Evolutionary conservation across 768 basidiomycete species (phyloP), one percentile per base, ranked within the genome.

Genomic region (Porphyrellus cyaneotinctus): DNA sequence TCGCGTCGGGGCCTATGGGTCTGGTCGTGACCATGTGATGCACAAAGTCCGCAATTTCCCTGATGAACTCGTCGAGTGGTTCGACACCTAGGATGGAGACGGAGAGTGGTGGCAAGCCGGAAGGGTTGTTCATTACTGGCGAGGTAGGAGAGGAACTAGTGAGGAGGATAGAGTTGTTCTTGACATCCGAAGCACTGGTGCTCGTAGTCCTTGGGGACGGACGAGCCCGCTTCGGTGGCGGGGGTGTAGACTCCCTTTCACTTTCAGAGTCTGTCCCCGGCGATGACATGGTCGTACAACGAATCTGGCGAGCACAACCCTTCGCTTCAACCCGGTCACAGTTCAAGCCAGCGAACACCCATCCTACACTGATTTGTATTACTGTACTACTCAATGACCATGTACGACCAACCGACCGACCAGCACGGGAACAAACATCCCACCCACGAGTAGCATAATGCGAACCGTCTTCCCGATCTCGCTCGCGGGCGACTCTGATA

Each of bases 21-120:
- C 79, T 78, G 6, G 74, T 82, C 49, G 66, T 62, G 60, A 91
- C 82, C 74, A 78, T 83, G 63, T 85, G 84, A 70, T 84, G 83
- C 35, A 95, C 75, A 70, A 91, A 97, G 72, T 95, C 91, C 33
- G 91, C 93, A 51, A 97, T 79, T 66, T 92, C 89, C 65, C 83
- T 83, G 67, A 93, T 92, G 65, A 97, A 94, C 64, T 95, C 94
- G 69, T 97, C 94, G 28, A 91, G 74, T 2, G 93, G 93, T 65
- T 95, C 93, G 45, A 92, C 85, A 48, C 88, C 88, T 26, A 97
- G 81, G 57, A 95, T 91, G 15, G 87, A 90, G 37, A 85, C 75
- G 2, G 87, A 87, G 36, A 89, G 79, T 4, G 85, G 85, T 5
- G 83, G 85, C 17, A 87, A 65, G 47, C 54, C 58, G 28, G 64